Base-by-base conservation (phyloP, 106 monocot genomes). In the Gastrodia elata region DNA sequence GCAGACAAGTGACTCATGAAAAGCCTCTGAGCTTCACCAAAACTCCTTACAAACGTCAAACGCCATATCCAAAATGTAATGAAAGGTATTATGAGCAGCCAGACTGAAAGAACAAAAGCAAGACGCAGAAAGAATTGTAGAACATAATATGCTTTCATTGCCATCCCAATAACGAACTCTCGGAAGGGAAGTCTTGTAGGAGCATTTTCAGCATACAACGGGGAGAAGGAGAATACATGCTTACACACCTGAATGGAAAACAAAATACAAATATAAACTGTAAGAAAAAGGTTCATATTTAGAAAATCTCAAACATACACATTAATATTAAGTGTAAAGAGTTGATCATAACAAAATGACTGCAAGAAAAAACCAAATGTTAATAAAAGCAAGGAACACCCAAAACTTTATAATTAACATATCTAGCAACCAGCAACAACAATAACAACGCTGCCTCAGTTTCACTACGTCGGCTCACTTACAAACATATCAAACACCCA, bases 61-160 rank as follows among this genome's bases (percentile, higher is more conserved):
- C 93, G 88, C 88, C 98, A 93, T 72, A 98, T 93, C 98, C 98
- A 98, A 78, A 92, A 98, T 65, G 98, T 98, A 41, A 98, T 98
- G 74, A 98, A 98, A 49, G 98, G 98, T 79, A 98, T 98, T 72
- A 98, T 91, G 38, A 98, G 83, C 71, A 98, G 93, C 98, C 98
- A 98, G 57, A 98, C 93, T 55, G 98, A 98, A 44, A 98, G 91
- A 46, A 98, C 98, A 71, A 98, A 98, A 59, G 85, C 88, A 69
- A 98, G 91, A 0, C 98, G 88, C 14, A 98, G 81, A 73, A 93
- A 86, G 69, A 98, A 93, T 44, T 98, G 98, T 39, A 98, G 68
- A 58, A 98, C 93, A 73, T 91, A 91, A 42, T 80, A 98, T 68
- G 85, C 81, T 82, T 98, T 98, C 88, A 93, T 91, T 28, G 83